phyloP scores from a whole-genome alignment of 2,329 filamentous ascomycete species.

The Epichloe gansuensis region DNA sequence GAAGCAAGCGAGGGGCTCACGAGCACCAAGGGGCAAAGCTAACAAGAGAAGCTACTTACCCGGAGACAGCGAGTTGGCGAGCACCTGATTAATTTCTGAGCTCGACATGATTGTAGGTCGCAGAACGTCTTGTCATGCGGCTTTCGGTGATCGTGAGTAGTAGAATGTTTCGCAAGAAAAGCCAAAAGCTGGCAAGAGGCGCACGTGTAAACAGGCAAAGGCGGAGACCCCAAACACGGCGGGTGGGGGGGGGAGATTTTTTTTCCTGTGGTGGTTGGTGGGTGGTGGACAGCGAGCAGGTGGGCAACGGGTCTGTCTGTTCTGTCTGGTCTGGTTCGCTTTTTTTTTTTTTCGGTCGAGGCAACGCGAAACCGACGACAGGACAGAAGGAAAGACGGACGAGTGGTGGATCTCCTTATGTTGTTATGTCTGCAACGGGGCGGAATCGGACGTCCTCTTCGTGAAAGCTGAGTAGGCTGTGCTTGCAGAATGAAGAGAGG shows the following conservation, averaged over 20 bases:
- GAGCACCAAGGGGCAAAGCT: conserved; percentile 2
- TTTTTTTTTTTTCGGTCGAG: neutral
- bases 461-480: too few relatives aligned
- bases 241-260: conserved; percentile 1
- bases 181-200: conserved; percentile 4
- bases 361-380: neutral
- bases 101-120: conserved; percentile 45
- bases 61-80: conserved; percentile 89
- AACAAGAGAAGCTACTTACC: conserved; percentile 44
- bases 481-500: neutral
- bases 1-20: neutral
- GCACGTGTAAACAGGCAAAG: conserved; percentile 8
- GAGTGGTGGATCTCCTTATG: neutral
- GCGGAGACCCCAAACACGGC: conserved; percentile 7
- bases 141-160: conserved; percentile 12
- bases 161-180: conserved; percentile 3
- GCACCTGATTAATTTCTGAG: conserved; percentile 95
- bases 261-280: neutral
- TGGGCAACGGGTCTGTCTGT: neutral
- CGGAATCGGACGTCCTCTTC: too few relatives aligned
- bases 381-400: neutral
- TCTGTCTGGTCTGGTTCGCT: neutral
- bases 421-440: neutral
- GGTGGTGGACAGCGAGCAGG: neutral
- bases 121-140: conserved; percentile 25